Base-by-base conservation (phyloP, 768 basidiomycete genomes). In the Neoboletus brunneissimus region DNA sequence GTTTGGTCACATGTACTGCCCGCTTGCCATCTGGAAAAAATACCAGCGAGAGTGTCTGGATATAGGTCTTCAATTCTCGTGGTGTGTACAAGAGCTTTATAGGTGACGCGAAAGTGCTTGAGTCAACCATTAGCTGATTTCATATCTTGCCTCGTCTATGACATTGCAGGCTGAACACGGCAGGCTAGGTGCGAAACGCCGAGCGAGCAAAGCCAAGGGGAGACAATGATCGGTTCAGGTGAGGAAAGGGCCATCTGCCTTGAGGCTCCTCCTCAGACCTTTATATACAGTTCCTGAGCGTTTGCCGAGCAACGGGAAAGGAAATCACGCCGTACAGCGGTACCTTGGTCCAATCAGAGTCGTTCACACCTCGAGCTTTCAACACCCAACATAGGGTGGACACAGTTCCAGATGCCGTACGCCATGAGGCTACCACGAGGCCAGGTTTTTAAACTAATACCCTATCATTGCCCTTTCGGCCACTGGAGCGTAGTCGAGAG, bases 21-120 rank as follows among this genome's bases (percentile, higher is more conserved):
- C 35, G 42, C 34, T 56, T 25, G 16, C 35, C 27, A 25, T 34
- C 41, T 7, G 55, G 55, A 45, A 56, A 56, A 37, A 56, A 53
- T 18, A 7, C 50, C n/a, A 56, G 34, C n/a, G 55, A 56, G 29
- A 20, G 11, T 3, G 54, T 44, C 27, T 2, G 29, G 15, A 5
- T 13, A 37, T 41, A 46, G n/a, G 42, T 52, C 18, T 44, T 13
- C 1, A 50, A 29, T 38, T 50, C 20, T 16, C 27, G 53, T 38
- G 53, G 47, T 22, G 35, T 9, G 34, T 16, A 3, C 20, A 29
- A 50, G 23, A 22, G 23, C 52, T 53, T 44, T 37, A 31, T 18
- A 12, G 32, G n/a, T 20, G 10, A 54, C 7, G n/a, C 10, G 2
- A 27, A 20, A 27, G 13, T 15, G 13, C 23, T 54, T 34, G 32